These are phyloP conservation scores for Russula compacta DNA, from an alignment of 768 basidiomycete species.

Conservation along the genomic window DNA sequence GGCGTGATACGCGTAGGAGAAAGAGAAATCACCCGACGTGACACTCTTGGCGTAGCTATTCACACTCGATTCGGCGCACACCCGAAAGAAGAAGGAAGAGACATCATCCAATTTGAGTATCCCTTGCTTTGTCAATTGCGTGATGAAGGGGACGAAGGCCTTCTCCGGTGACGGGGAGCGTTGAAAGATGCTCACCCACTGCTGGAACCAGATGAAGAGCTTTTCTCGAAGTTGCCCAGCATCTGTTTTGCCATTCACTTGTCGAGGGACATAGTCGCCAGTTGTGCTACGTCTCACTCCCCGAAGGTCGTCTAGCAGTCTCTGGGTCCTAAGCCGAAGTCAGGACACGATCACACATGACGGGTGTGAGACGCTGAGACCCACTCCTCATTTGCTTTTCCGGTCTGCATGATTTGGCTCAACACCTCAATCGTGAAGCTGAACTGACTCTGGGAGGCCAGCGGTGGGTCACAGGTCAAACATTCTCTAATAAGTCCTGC, in stretches of 20 bases:
- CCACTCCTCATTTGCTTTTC: conserved; percentile 80
- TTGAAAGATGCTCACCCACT: conserved; percentile 95
- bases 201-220: conserved; percentile 74
- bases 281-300: conserved; percentile 46
- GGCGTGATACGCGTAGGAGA: conserved; percentile 76
- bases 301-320: conserved; percentile 75
- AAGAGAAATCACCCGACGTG: conserved; percentile 59
- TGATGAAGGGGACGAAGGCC: conserved; percentile 92
- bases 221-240: conserved; percentile 69
- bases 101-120: conserved; percentile 93
- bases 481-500: conserved; percentile 82
- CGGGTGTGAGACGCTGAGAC: conserved; percentile 26
- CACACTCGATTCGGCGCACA: conserved; percentile 91
- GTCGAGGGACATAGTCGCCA: conserved; percentile 30
- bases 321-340: conserved; percentile 42
- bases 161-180: conserved; percentile 86
- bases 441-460: conserved; percentile 74
- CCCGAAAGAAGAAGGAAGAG: conserved; percentile 97
- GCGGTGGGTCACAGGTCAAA: conserved; percentile 68
- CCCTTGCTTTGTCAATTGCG: conserved; percentile 93
- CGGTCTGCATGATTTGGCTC: conserved; percentile 56
- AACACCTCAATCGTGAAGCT: conserved; percentile 74
- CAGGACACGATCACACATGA: background rate
- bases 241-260: conserved; percentile 56
- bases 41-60: conserved; percentile 76